Percentiles rank a stretch among this genome's conserved stretches.
Conservation (phyloP, 1,139 yeast genomes). For the Blastobotrys arbuscula region DNA sequence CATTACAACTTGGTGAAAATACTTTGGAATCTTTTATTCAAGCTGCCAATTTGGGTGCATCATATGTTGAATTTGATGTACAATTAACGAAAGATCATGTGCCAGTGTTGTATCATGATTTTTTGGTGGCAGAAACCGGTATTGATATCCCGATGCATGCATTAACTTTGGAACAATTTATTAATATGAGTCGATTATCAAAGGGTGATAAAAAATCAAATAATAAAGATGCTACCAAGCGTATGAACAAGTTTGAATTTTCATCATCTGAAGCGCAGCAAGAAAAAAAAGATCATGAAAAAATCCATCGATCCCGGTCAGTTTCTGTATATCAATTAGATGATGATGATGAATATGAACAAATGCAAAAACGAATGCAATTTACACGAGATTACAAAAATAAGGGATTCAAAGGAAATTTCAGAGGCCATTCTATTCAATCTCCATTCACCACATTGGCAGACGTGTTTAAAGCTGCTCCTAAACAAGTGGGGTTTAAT, state of each 20-base stretch:
- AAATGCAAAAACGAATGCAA: constrained; percentile 63
- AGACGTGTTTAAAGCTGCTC: constrained; percentile 77
- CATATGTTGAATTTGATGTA: constrained; percentile 78
- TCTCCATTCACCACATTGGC: constrained; percentile 85
- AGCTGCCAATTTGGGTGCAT: constrained; percentile 91
- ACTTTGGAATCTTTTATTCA: constrained; percentile 94
- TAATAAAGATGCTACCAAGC: not conserved
- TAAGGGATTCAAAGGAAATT: constrained; percentile 86
- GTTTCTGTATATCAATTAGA: constrained; percentile 24
- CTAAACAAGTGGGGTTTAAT: constrained; percentile 82
- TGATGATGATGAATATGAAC: constrained; percentile 27
- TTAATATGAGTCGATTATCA: constrained; percentile 38
- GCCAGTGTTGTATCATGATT: constrained; percentile 94
- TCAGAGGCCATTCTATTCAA: constrained; percentile 84
- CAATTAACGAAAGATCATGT: constrained; percentile 90
- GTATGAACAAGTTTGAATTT: constrained; percentile 1
- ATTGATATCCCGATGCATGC: constrained; percentile 96
- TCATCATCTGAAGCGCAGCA: constrained; percentile 7
- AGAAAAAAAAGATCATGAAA: not conserved
- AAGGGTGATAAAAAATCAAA: constrained; percentile 6
- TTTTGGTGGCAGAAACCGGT: constrained; percentile 91
- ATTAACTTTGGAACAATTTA: constrained; percentile 82
- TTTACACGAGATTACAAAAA: constrained; percentile 81
- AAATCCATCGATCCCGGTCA: constrained; percentile 24
- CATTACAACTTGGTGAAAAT: constrained; percentile 91